Evolutionary conservation across 2,329 filamentous ascomycete species (phyloP), one percentile per base, ranked within the genome.

Genomic region (Fusarium sp.): DNA sequence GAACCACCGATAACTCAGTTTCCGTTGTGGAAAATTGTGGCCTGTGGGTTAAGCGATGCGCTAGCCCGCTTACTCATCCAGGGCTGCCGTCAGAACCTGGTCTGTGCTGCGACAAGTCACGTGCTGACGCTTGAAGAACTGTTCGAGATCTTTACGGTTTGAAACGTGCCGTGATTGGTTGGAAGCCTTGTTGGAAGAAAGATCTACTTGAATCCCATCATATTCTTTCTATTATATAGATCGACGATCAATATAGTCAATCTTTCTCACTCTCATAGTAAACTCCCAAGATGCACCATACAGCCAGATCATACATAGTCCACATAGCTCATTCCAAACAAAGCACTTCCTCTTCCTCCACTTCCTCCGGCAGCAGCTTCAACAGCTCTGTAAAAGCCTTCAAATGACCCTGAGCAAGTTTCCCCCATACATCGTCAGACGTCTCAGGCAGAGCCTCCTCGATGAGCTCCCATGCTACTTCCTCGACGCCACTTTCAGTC

Each of bases 391-490:
- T 62, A 47, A 80, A 72, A 4, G 70, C 71, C 41, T 71, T 75
- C 37, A 80, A 30, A 12, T 77, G 67, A 12, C 70, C 67, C 10
- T 77, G 74, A 1, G 77, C 78, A 4, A 71, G 47, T 24, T 65
- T 69, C 4, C 80, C 80, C 80, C 79, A 82, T 3, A 75, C 79
- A 18, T 75, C 69, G 12, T 76, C 70, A 7, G 37, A 55, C 20
- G 22, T 58, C 20, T 60, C 63, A 11, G 72, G 74, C 40, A 72
- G 58, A 7, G 69, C 72, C 22, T 74, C 73, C 4, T 75, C 73
- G 30, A 81, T 64, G 40, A 81, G 58, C 32, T 81, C 79, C 72
- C 73, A 75, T 8, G 79, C 80, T 52, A 81, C 68, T 30, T 71
- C 75, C 27, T 80, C 73, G 22, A 79, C 64, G 27, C 79, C 79